Evolutionary conservation across 169 alveolate genomes (phyloP), one percentile per base, ranked within the genome.

Genomic region (Cyclospora cayetanensis): DNA sequence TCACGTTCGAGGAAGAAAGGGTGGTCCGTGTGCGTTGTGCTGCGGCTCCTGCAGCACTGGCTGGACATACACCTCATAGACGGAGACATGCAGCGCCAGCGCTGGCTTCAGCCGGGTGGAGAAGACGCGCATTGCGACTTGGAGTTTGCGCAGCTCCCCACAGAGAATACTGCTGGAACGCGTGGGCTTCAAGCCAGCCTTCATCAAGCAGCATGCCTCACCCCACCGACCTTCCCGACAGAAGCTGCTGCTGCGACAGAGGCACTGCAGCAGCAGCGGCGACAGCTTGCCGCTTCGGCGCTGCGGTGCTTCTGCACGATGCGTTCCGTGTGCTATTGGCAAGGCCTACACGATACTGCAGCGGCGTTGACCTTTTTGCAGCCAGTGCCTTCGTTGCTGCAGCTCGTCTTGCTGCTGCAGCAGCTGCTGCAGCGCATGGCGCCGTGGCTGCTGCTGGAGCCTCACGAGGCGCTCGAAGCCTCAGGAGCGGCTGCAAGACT

Each of bases 351-450:
- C 46, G 41, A 15, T 34, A 37, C 25, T 35, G 74, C 18, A 11
- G 52, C 50, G n/a, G 74, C 34, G 53, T 29, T 18, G 39, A 82
- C 52, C 74, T 82, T 27, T 35, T 82, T 9, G 34, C 77, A 4
- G 74, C 79, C 46, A n/a, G 20, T 41, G 46, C 55, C 5, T 72
- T 41, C 66, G 37, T 41, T 43, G 86, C 86, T 3, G 35, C 65
- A 18, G 86, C 86, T 9, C 35, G 76, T 74, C 41, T 29, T 22
- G 39, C 15, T 35, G 90, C 76, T 12, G 90, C 35, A 34, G n/a
- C 90, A 34, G 90, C 76, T 52, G 46, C 52, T 82, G 90, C 77
- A 31, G 55, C 79, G 35, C 31, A 50, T 53, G 77, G 25, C 53
- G 29, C 27, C 29, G 90, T 7, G 18, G 27, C 65, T 52, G 53